Conservation (phyloP, 2,329 filamentous ascomycete genomes). For the Aspergillus fumigatus region DNA sequence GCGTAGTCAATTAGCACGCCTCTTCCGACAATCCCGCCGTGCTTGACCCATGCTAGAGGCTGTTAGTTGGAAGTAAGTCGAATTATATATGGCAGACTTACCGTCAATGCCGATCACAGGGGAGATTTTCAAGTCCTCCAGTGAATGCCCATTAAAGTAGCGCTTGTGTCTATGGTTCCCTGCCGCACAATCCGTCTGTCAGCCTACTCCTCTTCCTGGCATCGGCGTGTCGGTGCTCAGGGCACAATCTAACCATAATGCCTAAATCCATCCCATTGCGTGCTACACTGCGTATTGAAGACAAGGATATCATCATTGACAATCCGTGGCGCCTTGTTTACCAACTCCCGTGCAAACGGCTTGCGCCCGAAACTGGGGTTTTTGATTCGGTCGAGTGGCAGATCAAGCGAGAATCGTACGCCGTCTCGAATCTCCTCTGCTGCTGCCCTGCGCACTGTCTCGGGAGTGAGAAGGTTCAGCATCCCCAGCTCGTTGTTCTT, state of each 20-base stretch:
- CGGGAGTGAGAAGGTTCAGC: slow-evolving; percentile 51
- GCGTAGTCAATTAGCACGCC: slow-evolving; percentile 48
- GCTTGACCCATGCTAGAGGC: slow-evolving; percentile 33
- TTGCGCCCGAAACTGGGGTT: slow-evolving; percentile 54
- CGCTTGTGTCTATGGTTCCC: slow-evolving; percentile 39
- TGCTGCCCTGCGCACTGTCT: slow-evolving; percentile 37
- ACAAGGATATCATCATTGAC: slow-evolving; percentile 60
- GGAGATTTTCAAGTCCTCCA: slow-evolving; percentile 34
- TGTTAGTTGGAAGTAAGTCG: background rate
- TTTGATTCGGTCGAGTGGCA: slow-evolving; percentile 52
- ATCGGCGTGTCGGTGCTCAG: slow-evolving; percentile 4
- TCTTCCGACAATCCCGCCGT: slow-evolving; percentile 42
- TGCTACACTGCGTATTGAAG: slow-evolving; percentile 56
- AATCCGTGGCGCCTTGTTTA: slow-evolving; percentile 47
- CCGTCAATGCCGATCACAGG: slow-evolving; percentile 42
- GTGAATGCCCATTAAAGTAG: slow-evolving; percentile 42
- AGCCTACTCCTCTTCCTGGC: background rate
- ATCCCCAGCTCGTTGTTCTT: slow-evolving; percentile 50
- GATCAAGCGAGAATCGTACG: slow-evolving; percentile 53
- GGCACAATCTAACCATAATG: slow-evolving; percentile 26
- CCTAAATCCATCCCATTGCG: slow-evolving; percentile 47
- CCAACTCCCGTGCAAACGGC: slow-evolving; percentile 51
- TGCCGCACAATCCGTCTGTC: slow-evolving; percentile 8
- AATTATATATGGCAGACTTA: slow-evolving; percentile 7
- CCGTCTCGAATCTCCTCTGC: slow-evolving; percentile 43